Conservation (phyloP, 306 rosid genomes). For the Alnus rubra region DNA sequence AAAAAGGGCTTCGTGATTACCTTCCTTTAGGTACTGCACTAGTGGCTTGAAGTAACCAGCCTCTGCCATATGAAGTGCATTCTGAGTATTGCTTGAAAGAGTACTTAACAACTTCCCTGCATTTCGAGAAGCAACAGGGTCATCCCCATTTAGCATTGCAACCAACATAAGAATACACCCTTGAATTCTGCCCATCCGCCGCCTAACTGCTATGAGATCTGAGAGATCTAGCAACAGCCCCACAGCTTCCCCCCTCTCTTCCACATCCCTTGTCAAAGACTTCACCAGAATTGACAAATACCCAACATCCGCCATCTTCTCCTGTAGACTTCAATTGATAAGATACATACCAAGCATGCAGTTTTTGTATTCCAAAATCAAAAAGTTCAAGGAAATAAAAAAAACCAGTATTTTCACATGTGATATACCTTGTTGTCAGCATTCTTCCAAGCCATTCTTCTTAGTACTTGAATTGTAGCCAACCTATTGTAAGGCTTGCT, state of each 20-base stretch:
- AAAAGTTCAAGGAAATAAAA: background rate
- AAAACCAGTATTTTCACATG: background rate
- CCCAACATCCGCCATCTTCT: slow-evolving; percentile 66
- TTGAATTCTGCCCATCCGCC: slow-evolving; percentile 76
- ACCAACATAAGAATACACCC: slow-evolving; percentile 90
- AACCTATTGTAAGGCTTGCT: slow-evolving; percentile 50
- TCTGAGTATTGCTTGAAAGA: slow-evolving; percentile 74
- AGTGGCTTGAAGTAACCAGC: slow-evolving; percentile 88
- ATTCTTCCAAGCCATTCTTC: slow-evolving; percentile 49
- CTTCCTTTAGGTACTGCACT: slow-evolving; percentile 74
- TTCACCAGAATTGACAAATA: slow-evolving; percentile 68
- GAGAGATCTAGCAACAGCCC: slow-evolving; percentile 72
- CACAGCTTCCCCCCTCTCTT: slow-evolving; percentile 82
- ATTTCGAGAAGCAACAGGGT: slow-evolving; percentile 56
- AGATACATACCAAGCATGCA: slow-evolving; percentile 19
- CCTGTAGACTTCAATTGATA: slow-evolving; percentile 58
- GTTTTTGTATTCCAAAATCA: background rate
- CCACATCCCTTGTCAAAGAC: slow-evolving; percentile 67
- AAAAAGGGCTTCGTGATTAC: slow-evolving; percentile 35
- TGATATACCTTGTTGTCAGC: slow-evolving; percentile 62
- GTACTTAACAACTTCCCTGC: slow-evolving; percentile 69
- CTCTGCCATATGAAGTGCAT: slow-evolving; percentile 94
- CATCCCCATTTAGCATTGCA: slow-evolving; percentile 75
- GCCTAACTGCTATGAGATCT: slow-evolving; percentile 56
- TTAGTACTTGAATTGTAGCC: slow-evolving; percentile 50